Conservation (phyloP, 768 basidiomycete genomes). For the Dacryopinax spathularia region DNA sequence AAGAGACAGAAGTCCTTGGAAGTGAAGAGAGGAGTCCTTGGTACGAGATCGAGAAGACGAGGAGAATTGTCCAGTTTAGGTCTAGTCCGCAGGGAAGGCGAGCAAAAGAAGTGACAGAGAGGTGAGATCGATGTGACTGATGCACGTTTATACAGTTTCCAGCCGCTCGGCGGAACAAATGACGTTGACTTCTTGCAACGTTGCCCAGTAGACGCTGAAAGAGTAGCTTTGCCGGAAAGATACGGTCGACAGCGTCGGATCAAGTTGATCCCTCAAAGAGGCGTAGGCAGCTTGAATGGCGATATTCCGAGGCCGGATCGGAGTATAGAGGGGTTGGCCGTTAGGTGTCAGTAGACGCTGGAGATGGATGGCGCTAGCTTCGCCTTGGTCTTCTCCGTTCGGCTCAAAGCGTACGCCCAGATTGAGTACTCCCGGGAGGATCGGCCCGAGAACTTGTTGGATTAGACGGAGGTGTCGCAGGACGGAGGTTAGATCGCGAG, state of each 20-base stretch:
- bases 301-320: neutral
- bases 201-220: slow-evolving; percentile 1
- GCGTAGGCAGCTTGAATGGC: neutral
- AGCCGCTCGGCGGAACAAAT: slow-evolving; percentile 1
- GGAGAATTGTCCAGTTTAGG: slow-evolving; percentile 4
- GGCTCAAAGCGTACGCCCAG: neutral
- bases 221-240: slow-evolving; percentile 2
- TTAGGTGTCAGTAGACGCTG: neutral
- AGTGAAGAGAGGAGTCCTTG: neutral
- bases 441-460: neutral
- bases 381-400: neutral
- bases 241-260: neutral
- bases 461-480: neutral
- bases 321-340: neutral
- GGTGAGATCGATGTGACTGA: neutral
- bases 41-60: neutral
- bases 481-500: neutral
- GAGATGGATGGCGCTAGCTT: neutral
- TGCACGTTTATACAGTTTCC: neutral
- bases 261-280: neutral
- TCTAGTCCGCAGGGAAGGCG: no score
- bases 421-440: neutral
- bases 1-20: neutral
- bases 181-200: slow-evolving; percentile 4
- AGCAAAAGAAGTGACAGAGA: neutral